Conservation (phyloP, 805 yeast species). For the Metschnikowia lunata region DNA sequence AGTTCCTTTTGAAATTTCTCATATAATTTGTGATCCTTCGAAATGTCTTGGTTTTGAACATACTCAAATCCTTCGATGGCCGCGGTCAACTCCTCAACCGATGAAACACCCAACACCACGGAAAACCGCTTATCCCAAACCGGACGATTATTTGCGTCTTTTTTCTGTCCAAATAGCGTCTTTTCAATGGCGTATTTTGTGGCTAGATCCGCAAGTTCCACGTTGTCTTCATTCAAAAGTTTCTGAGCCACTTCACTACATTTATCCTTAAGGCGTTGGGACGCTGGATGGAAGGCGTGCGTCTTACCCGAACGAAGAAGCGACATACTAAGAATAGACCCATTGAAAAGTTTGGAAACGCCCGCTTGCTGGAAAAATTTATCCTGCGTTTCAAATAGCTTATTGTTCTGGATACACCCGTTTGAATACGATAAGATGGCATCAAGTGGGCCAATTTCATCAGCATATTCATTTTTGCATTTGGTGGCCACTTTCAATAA, state of each 20-base stretch:
- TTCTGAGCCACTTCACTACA: conserved; percentile 42
- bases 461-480: conserved; percentile 17
- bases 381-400: conserved; percentile 43
- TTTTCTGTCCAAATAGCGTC: conserved; percentile 23
- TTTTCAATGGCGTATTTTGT: conserved; percentile 65
- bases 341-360: conserved; percentile 62
- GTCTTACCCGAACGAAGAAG: conserved; percentile 65
- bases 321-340: conserved; percentile 87
- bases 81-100: conserved; percentile 53
- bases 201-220: conserved; percentile 79
- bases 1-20: conserved; percentile 35
- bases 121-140: conserved; percentile 36
- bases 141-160: conserved; percentile 9
- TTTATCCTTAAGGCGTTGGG: conserved; percentile 49
- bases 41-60: conserved; percentile 32
- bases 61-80: conserved; percentile 54
- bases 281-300: conserved; percentile 78
- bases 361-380: conserved; percentile 51
- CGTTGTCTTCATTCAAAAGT: conserved; percentile 30
- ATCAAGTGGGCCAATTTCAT: conserved; percentile 62
- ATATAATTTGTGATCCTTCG: conserved; percentile 42
- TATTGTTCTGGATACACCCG: conserved; percentile 74
- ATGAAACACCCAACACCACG: conserved; percentile 77
- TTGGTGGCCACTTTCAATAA: conserved; percentile 49
- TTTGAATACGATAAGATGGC: conserved; percentile 75